phyloP scores from a whole-genome alignment of 805 yeast species.

The Metschnikowia lachancei region DNA sequence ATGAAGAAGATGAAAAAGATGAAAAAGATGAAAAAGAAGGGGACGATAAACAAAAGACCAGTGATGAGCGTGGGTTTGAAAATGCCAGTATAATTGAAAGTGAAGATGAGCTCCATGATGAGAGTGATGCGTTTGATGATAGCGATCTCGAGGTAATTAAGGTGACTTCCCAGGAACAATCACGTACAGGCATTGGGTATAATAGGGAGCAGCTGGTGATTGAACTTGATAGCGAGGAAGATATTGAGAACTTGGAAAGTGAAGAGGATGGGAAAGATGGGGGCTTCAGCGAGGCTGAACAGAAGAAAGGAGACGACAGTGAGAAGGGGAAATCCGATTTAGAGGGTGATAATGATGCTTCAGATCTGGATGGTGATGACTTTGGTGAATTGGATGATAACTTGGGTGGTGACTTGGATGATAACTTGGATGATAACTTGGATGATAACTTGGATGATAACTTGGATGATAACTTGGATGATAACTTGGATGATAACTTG shows the following conservation, averaged over 20 bases:
- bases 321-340: background rate
- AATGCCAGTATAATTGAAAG: background rate
- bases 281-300: no score
- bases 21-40: no score
- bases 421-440: background rate
- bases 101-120: slow-evolving; percentile 3
- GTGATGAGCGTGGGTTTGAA: no score
- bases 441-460: background rate
- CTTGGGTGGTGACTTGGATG: background rate
- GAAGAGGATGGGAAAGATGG: slow-evolving; percentile 9
- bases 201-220: slow-evolving; percentile 8
- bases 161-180: background rate
- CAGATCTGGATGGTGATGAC: background rate
- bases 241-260: slow-evolving; percentile 27
- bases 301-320: no score
- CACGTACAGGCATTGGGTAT: background rate
- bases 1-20: no score
- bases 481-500: background rate
- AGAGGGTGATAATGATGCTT: background rate
- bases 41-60: no score
- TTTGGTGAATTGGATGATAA: background rate
- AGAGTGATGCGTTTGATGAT: background rate
- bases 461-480: background rate
- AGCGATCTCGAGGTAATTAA: slow-evolving; percentile 11
- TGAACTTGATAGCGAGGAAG: slow-evolving; percentile 26